Conservation (phyloP, 176 grass and related monocot genomes). For the Rhynchospora breviuscula region DNA sequence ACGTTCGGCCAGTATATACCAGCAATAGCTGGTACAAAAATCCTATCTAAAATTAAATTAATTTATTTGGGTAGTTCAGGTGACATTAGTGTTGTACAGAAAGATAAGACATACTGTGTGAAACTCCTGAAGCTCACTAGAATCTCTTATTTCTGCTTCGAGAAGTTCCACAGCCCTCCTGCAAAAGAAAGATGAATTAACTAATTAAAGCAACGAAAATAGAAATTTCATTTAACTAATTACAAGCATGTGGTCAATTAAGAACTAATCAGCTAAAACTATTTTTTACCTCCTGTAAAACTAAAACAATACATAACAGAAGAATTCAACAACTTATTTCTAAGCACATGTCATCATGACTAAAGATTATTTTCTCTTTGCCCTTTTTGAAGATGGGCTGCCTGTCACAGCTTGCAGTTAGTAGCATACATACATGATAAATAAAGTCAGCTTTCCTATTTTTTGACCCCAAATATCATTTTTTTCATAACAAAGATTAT, state of each 20-base stretch:
- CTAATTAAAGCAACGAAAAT: neutral
- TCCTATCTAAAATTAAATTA: neutral
- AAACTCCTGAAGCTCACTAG: conserved; percentile 29
- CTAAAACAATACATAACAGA: no score
- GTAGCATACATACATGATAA: neutral
- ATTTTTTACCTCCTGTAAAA: no score
- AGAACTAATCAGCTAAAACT: conserved; percentile 1
- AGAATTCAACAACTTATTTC: no score
- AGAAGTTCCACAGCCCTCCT: conserved; percentile 90
- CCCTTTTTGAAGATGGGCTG: neutral
- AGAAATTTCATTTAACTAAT: neutral
- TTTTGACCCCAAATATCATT: neutral
- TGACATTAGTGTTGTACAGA: neutral
- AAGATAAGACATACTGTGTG: conserved; percentile 50
- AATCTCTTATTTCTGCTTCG: conserved; percentile 53
- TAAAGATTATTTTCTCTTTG: neutral
- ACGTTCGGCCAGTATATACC: neutral
- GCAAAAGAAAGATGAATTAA: conserved; percentile 19
- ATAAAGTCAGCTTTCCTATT: neutral
- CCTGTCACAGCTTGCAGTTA: neutral
- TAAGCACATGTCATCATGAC: no score
- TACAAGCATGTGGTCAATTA: neutral
- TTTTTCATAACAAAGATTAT: neutral
- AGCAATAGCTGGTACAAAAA: neutral
- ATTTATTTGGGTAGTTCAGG: neutral